Conservation (phyloP, 2,329 filamentous ascomycete species). For the Aureobasidium sp. region DNA sequence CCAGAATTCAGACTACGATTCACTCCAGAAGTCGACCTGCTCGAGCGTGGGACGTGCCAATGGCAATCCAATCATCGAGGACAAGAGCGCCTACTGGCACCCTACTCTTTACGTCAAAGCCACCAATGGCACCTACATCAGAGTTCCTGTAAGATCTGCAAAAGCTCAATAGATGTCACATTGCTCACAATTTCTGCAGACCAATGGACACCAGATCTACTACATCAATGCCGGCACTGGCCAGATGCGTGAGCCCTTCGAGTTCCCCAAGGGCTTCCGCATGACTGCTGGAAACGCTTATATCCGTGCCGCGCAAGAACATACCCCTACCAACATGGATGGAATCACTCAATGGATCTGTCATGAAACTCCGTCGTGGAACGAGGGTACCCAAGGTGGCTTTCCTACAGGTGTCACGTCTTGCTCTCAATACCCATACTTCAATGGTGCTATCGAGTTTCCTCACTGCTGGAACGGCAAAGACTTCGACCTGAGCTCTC, state of each 20-base stretch:
- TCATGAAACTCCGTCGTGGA: constrained; percentile 48
- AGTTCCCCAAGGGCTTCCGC: constrained; percentile 64
- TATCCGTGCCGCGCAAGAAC: constrained; percentile 47
- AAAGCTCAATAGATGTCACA: too few species aligned
- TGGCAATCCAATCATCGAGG: constrained; percentile 41
- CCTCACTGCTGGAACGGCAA: constrained; percentile 72
- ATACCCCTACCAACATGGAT: constrained; percentile 27
- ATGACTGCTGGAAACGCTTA: constrained; percentile 62
- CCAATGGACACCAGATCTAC: constrained; percentile 63
- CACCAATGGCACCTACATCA: constrained; percentile 50
- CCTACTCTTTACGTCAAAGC: constrained; percentile 63
- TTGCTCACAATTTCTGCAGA: constrained; percentile 23
- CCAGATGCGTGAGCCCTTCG: constrained; percentile 58
- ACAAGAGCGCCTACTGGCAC: constrained; percentile 73
- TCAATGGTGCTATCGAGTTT: constrained; percentile 62
- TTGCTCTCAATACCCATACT: constrained; percentile 51
- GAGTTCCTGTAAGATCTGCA: constrained; percentile 39
- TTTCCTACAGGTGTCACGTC: constrained; percentile 59
- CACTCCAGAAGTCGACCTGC: constrained; percentile 53
- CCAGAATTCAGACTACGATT: constrained; percentile 53
- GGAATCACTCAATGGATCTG: constrained; percentile 43
- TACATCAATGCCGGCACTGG: constrained; percentile 50
- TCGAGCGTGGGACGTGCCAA: constrained; percentile 24
- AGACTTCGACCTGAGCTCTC: constrained; percentile 47
- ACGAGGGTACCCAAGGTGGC: constrained; percentile 40